Base-by-base conservation (phyloP, 176 grass and related monocot genomes). In the Ensete glaucum region DNA sequence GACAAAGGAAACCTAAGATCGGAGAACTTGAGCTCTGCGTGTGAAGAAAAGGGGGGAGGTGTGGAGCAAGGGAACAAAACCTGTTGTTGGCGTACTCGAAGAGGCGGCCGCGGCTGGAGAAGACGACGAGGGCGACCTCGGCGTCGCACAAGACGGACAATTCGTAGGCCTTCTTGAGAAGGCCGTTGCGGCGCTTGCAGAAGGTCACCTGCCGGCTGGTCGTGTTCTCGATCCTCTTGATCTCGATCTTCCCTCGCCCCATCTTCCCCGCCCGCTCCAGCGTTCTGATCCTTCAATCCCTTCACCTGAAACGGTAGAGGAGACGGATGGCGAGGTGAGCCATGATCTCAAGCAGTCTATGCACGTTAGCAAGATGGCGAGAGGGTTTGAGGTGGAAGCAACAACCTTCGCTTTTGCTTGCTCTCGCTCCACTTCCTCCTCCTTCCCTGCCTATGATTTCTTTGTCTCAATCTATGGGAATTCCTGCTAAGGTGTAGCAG, bases 21-120 rank as follows among this genome's bases (percentile, higher is more conserved):
- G 34, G 34, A 43, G 34, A 43, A 3, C 29, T 29, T 29, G 29
- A 29, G 29, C 29, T 29, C 29, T 29, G 29, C 29, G 29, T 3
- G 29, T 29, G 48, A 21, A 29, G 7, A 59, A 9, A 13, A 4
- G 34, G 3, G 29, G 34, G 34, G 34, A 3, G 5, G 34, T 3
- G 34, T 27, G 34, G 34, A 4, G 34, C 4, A 43, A 8, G 53
- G 19, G 34, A 43, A 43, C 34, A 43, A 43, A 43, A 96, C 93
- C 87, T 96, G 85, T 79, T 90, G 89, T 96, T 96, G 83, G 93
- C 77, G 81, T 96, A 96, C 81, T 96, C 93, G 1, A 90, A 96
- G 87, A 96, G 93, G 76, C 93, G 89, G 67, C 93, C 93, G 3
- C 85, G 85, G 85, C 77, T 96, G 11, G 93, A 96, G 90, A 90